Conservation (phyloP, 2,329 filamentous ascomycete genomes). For the Fusarium equiseti region DNA sequence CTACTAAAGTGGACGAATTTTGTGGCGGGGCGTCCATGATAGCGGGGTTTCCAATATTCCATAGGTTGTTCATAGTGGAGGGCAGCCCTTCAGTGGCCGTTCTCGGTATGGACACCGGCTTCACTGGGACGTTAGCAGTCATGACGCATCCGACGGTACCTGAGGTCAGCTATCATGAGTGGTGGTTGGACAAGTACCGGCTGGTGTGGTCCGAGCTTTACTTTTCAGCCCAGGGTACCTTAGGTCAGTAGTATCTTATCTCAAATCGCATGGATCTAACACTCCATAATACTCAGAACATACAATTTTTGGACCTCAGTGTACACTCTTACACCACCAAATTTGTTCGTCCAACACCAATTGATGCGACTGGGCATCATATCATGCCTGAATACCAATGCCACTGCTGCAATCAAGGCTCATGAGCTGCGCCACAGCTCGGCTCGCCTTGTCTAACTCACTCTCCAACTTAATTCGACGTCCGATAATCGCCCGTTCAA, state of each 20-base stretch:
- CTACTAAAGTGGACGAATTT: conserved; percentile 38
- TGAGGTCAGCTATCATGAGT: conserved; percentile 30
- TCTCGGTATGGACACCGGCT: conserved; percentile 25
- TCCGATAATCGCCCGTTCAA: conserved; percentile 24
- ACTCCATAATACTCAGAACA: not conserved
- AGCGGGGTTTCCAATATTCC: conserved; percentile 39
- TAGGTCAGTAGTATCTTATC: not conserved
- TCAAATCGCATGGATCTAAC: not conserved
- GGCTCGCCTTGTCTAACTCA: conserved; percentile 27
- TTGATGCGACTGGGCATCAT: conserved; percentile 42
- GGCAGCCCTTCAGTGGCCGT: conserved; percentile 24
- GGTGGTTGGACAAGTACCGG: conserved; percentile 38
- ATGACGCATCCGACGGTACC: conserved; percentile 42
- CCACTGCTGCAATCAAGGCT: conserved; percentile 48
- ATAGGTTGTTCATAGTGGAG: conserved; percentile 1
- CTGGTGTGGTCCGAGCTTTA: conserved; percentile 40
- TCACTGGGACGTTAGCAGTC: conserved; percentile 18
- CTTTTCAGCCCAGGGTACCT: conserved; percentile 14
- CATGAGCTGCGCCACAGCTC: conserved; percentile 42
- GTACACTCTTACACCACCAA: not conserved
- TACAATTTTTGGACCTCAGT: conserved; percentile 6
- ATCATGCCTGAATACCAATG: conserved; percentile 49
- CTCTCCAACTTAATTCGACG: conserved; percentile 24
- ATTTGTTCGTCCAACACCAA: not conserved
- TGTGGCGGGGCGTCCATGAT: conserved; percentile 46